Conservation (phyloP, 2,329 filamentous ascomycete species). For the Colletotrichum higginsianum region DNA sequence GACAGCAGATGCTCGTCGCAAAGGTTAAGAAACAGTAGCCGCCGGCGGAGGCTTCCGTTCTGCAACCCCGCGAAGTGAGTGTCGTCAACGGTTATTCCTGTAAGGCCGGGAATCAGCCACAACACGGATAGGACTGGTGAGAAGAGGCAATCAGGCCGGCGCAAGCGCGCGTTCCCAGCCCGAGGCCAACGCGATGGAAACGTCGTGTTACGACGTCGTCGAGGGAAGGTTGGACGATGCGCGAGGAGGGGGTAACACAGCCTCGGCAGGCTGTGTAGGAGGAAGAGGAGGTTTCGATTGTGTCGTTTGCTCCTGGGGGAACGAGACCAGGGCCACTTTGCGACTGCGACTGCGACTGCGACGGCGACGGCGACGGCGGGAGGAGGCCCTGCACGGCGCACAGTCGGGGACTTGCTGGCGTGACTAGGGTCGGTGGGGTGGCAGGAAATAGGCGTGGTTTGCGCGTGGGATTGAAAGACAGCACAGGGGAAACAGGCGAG, state of each 20-base stretch:
- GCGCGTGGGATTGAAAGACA: constrained; percentile 10
- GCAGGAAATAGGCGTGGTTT: constrained; percentile 30
- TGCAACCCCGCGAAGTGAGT: constrained; percentile 11
- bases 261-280: constrained; percentile 32
- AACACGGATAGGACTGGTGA: constrained; percentile 9
- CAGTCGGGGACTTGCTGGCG: constrained; percentile 38
- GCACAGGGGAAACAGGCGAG: constrained; percentile 30
- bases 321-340: constrained; percentile 22
- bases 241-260: constrained; percentile 38
- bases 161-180: constrained; percentile 42
- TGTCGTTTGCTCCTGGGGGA: constrained; percentile 38
- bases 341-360: constrained; percentile 39
- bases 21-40: constrained; percentile 20
- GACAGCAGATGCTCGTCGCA: constrained; percentile 20
- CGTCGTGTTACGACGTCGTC: constrained; percentile 32
- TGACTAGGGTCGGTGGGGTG: constrained; percentile 28
- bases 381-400: constrained; percentile 41
- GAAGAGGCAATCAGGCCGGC: constrained; percentile 26
- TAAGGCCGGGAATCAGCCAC: background rate
- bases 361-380: constrained; percentile 12
- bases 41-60: constrained; percentile 9
- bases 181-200: constrained; percentile 31
- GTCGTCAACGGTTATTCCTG: constrained; percentile 1
- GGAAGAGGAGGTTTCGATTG: constrained; percentile 38
- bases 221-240: constrained; percentile 37